Conservation (phyloP, 2,329 filamentous ascomycete genomes). For the Aureobasidium sp. region DNA sequence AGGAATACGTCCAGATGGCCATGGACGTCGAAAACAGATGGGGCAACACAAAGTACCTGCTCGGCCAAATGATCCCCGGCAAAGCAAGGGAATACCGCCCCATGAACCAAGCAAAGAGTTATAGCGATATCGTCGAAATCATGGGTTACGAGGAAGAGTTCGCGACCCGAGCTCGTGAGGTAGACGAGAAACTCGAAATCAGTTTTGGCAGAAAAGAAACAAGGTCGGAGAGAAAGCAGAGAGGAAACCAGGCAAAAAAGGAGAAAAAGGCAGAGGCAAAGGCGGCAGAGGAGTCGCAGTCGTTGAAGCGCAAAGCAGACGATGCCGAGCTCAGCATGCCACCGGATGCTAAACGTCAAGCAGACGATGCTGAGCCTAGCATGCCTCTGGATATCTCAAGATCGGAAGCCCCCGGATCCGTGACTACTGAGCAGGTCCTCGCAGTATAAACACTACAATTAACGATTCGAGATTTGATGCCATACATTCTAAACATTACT, state of each 20-base stretch:
- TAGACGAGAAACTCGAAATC: constrained; percentile 59
- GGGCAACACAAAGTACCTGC: constrained; percentile 87
- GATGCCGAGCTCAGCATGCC: neutral
- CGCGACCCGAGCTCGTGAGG: constrained; percentile 54
- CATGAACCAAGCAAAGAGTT: constrained; percentile 62
- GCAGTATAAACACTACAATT: constrained; percentile 18
- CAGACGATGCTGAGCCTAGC: constrained; percentile 23
- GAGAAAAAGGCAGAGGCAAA: constrained; percentile 31
- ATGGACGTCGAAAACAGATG: constrained; percentile 79
- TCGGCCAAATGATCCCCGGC: constrained; percentile 79
- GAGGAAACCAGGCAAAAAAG: constrained; percentile 21
- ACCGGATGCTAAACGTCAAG: constrained; percentile 23
- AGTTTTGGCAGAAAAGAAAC: constrained; percentile 40
- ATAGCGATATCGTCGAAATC: constrained; percentile 59
- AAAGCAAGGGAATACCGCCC: constrained; percentile 58
- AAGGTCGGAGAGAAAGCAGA: constrained; percentile 37
- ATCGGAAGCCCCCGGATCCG: constrained; percentile 23
- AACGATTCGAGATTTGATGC: neutral
- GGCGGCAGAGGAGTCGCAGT: constrained; percentile 19
- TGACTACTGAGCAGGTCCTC: constrained; percentile 23
- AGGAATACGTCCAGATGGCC: constrained; percentile 64
- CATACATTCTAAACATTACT: neutral
- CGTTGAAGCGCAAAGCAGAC: constrained; percentile 16
- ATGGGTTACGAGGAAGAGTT: constrained; percentile 58
- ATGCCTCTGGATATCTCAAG: constrained; percentile 24